A percentile compares a stretch with the other conserved stretches of the same genome.
Evolutionary conservation across 305 asterid species (phyloP).

Genomic region (Plantago lanceolata): DNA sequence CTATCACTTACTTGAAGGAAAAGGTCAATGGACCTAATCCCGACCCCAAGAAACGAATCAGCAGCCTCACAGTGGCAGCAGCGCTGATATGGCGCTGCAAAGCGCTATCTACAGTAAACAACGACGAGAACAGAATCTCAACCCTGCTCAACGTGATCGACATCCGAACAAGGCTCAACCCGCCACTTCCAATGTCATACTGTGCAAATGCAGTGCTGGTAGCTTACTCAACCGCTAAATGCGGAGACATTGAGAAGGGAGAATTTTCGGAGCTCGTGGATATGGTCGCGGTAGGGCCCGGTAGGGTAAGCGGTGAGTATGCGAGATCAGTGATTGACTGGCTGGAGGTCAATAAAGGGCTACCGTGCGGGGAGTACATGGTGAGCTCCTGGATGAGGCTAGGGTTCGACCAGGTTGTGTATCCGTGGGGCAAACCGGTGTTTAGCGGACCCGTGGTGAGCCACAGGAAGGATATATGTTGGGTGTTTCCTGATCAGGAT

Average conservation of each 20-base stretch:
- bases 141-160: slow-evolving; percentile 60
- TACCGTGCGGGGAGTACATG: slow-evolving; percentile 75
- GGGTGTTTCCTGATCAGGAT: slow-evolving; percentile 44
- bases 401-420: slow-evolving; percentile 53
- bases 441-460: slow-evolving; percentile 61
- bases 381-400: slow-evolving; percentile 76
- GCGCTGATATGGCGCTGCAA: slow-evolving; percentile 54
- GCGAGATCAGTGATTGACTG: slow-evolving; percentile 65
- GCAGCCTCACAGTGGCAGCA: slow-evolving; percentile 34
- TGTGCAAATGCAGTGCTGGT: slow-evolving; percentile 59
- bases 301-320: slow-evolving; percentile 49
- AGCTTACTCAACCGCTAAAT: slow-evolving; percentile 39
- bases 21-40: slow-evolving; percentile 22
- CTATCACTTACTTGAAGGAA: slow-evolving; percentile 30
- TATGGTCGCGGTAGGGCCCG: slow-evolving; percentile 41
- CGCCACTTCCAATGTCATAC: slow-evolving; percentile 49
- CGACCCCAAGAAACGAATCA: slow-evolving; percentile 12
- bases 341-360: slow-evolving; percentile 60
- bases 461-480: slow-evolving; percentile 73
- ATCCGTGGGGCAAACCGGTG: slow-evolving; percentile 75
- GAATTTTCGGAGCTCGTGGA: slow-evolving; percentile 43
- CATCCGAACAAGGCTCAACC: slow-evolving; percentile 47
- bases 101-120: slow-evolving; percentile 31
- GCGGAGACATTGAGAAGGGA: slow-evolving; percentile 35
- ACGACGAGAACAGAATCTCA: slow-evolving; percentile 5